A percentile compares a stretch with the other conserved stretches of the same genome.
Evolutionary conservation across 441 rosid species (phyloP).

Genomic region (Pelargonium myrrhifolium): DNA sequence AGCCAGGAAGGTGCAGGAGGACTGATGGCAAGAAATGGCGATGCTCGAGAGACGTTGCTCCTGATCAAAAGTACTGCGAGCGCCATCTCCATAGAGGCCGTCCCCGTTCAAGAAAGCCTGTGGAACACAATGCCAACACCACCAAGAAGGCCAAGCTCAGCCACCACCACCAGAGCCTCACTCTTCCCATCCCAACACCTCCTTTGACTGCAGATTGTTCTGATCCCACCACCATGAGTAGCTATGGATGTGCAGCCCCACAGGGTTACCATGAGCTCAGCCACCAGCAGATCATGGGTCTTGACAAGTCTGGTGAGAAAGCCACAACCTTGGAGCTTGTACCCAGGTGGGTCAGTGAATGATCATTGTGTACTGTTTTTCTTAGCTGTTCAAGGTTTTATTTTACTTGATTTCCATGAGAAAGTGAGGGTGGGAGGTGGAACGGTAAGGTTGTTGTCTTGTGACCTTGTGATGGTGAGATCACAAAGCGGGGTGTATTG

Average conservation of each 20-base stretch:
- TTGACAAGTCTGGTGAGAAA: background rate
- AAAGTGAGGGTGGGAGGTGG: no score
- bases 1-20: conserved; percentile 26
- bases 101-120: conserved; percentile 32
- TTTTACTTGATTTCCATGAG: no score
- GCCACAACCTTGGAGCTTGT: background rate
- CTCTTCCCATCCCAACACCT: background rate
- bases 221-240: background rate
- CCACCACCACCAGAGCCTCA: background rate
- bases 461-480: no score
- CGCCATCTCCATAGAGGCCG: conserved; percentile 25
- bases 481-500: no score
- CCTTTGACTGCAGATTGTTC: background rate
- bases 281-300: background rate
- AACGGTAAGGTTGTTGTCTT: no score
- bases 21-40: conserved; percentile 28
- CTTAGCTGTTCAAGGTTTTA: background rate
- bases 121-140: conserved; percentile 17
- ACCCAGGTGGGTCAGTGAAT: background rate
- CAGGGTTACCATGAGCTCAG: background rate
- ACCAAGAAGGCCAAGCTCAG: conserved; percentile 16
- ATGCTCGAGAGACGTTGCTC: conserved; percentile 24
- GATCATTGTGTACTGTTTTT: background rate
- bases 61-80: conserved; percentile 26
- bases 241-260: background rate